Evolutionary conservation across 441 rosid species (phyloP).

Genomic region (Gossypium gossypioides): DNA sequence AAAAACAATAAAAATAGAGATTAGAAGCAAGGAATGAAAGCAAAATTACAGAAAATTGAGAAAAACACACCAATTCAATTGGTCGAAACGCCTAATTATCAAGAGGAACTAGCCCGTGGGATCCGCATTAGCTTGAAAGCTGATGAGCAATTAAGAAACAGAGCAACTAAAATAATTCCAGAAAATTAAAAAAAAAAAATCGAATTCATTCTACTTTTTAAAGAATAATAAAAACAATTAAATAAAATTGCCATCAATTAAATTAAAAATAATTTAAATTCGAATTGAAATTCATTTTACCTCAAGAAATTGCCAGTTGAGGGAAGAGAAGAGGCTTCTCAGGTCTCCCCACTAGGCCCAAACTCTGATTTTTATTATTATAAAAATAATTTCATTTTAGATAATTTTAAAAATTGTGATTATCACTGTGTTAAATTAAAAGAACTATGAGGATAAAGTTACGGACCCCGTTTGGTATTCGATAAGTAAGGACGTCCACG

Average conservation of each 20-base stretch:
- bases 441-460: not conserved
- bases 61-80: conserved; percentile 26
- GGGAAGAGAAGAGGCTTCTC: conserved; percentile 10
- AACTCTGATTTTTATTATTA: not conserved
- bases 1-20: not conserved
- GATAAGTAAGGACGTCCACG: not conserved
- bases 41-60: conserved; percentile 7
- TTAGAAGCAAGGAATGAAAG: not conserved
- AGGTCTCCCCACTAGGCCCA: conserved; percentile 9
- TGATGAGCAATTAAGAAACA: not conserved
- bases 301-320: conserved; percentile 7
- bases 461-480: not conserved
- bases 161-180: not conserved
- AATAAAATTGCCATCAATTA: not conserved
- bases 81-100: not conserved
- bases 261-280: not conserved
- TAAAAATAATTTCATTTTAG: not conserved
- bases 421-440: not conserved
- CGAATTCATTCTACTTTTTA: not conserved
- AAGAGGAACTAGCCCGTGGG: conserved; percentile 18
- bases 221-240: not conserved
- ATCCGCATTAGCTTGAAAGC: conserved; percentile 26
- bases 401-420: not conserved
- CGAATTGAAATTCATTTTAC: conserved; percentile 5
- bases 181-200: not conserved